phyloP scores from a whole-genome alignment of 768 basidiomycete genomes.

The Lactarius evosmus region DNA sequence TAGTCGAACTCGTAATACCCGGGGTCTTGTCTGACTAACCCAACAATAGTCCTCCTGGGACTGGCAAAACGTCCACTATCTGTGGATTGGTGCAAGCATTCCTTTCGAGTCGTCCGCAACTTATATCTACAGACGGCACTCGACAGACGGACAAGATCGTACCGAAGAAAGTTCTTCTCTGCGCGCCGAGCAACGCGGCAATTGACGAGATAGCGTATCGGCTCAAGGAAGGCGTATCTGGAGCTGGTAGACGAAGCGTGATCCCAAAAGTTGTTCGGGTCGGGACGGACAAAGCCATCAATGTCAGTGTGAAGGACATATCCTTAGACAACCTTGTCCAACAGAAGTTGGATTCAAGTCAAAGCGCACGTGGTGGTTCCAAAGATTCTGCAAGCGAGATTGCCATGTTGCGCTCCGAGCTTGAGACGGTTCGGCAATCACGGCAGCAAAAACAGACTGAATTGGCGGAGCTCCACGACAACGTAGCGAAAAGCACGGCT shows the following conservation, averaged over 20 bases:
- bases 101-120: conserved; percentile 54
- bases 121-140: conserved; percentile 43
- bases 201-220: conserved; percentile 94
- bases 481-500: conserved; percentile 47
- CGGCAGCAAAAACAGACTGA: conserved; percentile 62
- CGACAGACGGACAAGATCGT: conserved; percentile 44
- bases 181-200: conserved; percentile 97
- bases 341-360: conserved; percentile 53
- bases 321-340: conserved; percentile 87
- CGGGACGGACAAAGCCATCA: conserved; percentile 72
- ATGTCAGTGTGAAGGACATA: conserved; percentile 76
- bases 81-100: conserved; percentile 88
- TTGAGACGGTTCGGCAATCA: conserved; percentile 62
- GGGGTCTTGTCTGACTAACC: neutral
- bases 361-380: conserved; percentile 38
- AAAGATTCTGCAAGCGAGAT: conserved; percentile 60
- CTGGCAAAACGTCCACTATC: conserved; percentile 98
- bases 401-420: conserved; percentile 54
- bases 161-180: conserved; percentile 77
- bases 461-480: conserved; percentile 52
- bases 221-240: conserved; percentile 72
- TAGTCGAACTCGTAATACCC: conserved; percentile 12
- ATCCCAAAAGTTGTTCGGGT: conserved; percentile 85
- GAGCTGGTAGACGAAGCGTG: conserved; percentile 50
- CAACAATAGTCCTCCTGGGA: conserved; percentile 81